Base-by-base conservation (phyloP, 768 basidiomycete species). In the Boletus sp. region DNA sequence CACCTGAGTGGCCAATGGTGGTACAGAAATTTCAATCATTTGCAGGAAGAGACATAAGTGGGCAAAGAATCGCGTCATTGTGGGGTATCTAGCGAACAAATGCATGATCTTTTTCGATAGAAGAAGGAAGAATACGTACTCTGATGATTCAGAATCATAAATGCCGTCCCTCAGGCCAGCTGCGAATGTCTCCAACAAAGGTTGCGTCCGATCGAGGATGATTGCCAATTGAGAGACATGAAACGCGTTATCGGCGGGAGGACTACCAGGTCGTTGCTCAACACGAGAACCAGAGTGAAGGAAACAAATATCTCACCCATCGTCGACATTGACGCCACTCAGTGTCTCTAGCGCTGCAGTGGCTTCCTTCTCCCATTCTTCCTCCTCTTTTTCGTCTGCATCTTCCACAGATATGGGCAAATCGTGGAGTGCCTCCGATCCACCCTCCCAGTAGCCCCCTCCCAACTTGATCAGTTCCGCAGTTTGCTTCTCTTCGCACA, bases 41-140 rank as follows among this genome's bases (percentile, higher is more conserved):
- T 90, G 86, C 4, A 97, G 79, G 73, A 87, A 93, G 32, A 98
- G 84, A 61, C 92, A 92, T 24, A 98, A 76, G 67, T 99, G 96
- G 0, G 94, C 89, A 66, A 96, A 97, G 76, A 98, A 99, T 4
- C 94, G 87, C 45, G 83, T 85, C 78, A 92, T 80, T 0, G 82
- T 78, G 0, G 84, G 77, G 65, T 89, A 89, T 60, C 89, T 90
- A 54, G 50, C 30, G 12, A 18, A 55, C 45, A 29, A 14, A 55
- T 55, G 56, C 15, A 46, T 60, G 3, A 54, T 29, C 10, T 29
- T 32, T 33, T 28, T 42, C 36, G 9, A 14, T 7, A 28, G 11
- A 42, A 36, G 57, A 35, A 72, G 32, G 20, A 20, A n/a, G 35
- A 45, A 7, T 6, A 73, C 85, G 41, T 61, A 89, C 89, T 90